phyloP scores from a whole-genome alignment of 208 protist genomes.

The Lotmaria passim region DNA sequence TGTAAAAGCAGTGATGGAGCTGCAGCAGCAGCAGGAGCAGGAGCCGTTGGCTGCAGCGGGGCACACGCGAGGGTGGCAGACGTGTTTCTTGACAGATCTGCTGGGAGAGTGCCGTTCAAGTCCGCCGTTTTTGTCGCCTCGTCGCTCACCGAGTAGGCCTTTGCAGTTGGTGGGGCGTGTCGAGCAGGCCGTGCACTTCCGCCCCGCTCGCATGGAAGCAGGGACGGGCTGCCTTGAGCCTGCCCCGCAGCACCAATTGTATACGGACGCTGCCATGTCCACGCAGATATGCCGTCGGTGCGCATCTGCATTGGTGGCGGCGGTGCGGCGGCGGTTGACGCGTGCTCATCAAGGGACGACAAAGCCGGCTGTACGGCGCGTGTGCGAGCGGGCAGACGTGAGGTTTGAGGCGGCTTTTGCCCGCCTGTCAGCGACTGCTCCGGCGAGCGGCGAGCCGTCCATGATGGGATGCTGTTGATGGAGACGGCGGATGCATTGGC shows the following conservation, averaged over 20 bases:
- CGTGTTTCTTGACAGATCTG: no score
- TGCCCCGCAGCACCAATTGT: background rate
- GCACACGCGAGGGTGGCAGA: no score
- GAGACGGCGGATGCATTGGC: background rate
- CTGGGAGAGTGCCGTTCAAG: no score
- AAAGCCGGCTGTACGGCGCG: background rate
- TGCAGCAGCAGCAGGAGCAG: background rate
- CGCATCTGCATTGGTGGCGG: background rate
- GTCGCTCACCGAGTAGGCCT: no score
- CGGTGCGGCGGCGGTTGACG: background rate
- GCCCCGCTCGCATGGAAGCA: background rate
- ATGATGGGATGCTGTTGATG: conserved; percentile 4
- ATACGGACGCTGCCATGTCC: conserved; percentile 1
- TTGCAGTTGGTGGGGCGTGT: background rate
- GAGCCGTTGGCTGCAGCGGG: no score
- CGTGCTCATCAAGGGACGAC: background rate
- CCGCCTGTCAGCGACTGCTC: background rate
- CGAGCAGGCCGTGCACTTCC: background rate
- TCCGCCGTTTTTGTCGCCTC: no score
- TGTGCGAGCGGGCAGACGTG: conserved; percentile 10
- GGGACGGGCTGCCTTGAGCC: background rate
- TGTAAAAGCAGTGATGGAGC: background rate
- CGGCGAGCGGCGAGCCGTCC: background rate
- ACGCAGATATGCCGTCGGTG: background rate
- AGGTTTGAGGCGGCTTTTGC: background rate